Evolutionary conservation across 1,139 yeast species (phyloP), one percentile per base, ranked within the genome.

Genomic region (Geotrichum restrictum): DNA sequence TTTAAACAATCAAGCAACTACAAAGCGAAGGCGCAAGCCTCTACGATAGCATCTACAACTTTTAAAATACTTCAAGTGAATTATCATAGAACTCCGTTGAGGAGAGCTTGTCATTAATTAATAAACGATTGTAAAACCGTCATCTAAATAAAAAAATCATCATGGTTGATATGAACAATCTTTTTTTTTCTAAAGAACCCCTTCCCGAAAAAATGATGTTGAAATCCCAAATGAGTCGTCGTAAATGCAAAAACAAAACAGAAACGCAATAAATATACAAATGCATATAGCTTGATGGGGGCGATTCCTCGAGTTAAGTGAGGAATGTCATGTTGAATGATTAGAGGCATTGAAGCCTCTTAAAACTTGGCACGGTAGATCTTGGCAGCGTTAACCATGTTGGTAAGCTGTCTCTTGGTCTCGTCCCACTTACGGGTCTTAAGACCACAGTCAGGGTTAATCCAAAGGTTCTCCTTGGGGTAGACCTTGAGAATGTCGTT

Each of bases 401-500:
- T 88, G 73, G 94, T 85, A 77, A 93, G 85, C 69, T 73, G 73
- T 63, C 63, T 80, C 77, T 82, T 78, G 67, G 88, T 86, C 80
- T 88, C 95, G 63, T 85, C 85, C 95, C 95, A 87, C 64, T 91
- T 93, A 81, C 96, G 85, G 73, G 96, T 88, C 86, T 91, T 91
- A 76, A 91, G 83, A 83, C 98, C 98, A 85, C 98, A 93, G 80
- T 93, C 98, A 70, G 98, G 98, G 94, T 93, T 93, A 71, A 93
- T 94, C 98, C 98, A 93, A 83, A 93, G 87, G 78, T 91, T 91
- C 74, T 87, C 87, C 70, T 94, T 94, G 72, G 97, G 96, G 82
- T 91, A 93, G 61, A 87, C 94, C 79, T 89, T 88, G 77, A 93
- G 80, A 80, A 93, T 91, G 74, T 88, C 94, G 70, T 83, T 83